Conservation (phyloP, 1,139 yeast genomes). For the Diutina catenulata region DNA sequence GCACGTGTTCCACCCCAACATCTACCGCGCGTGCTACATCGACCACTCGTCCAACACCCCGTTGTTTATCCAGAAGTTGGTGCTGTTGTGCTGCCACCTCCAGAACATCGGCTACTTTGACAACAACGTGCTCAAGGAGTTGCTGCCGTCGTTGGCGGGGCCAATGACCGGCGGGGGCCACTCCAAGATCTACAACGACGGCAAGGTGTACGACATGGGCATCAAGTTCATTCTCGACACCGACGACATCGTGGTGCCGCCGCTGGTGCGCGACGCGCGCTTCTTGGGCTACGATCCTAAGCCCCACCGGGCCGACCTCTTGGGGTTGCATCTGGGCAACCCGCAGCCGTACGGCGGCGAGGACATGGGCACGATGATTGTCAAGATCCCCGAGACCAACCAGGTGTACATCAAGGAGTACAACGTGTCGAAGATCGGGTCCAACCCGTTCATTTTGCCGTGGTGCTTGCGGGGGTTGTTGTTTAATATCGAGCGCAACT, state of each 20-base stretch:
- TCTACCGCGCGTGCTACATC: constrained; percentile 79
- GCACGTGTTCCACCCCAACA: constrained; percentile 79
- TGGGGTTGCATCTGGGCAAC: not conserved
- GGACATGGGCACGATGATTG: constrained; percentile 5
- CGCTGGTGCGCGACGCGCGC: not conserved
- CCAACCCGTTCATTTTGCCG: constrained; percentile 78
- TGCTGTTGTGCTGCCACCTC: constrained; percentile 29
- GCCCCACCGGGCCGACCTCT: not conserved
- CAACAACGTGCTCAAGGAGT: constrained; percentile 69
- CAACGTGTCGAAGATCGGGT: constrained; percentile 47
- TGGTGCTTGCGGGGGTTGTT: constrained; percentile 86
- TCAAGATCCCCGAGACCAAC: constrained; percentile 10
- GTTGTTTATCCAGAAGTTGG: constrained; percentile 27
- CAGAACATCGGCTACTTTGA: constrained; percentile 76
- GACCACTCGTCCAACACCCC: constrained; percentile 49
- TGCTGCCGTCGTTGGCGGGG: constrained; percentile 41
- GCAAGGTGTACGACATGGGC: constrained; percentile 74
- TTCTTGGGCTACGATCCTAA: constrained; percentile 3
- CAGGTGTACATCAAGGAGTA: constrained; percentile 51
- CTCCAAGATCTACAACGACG: constrained; percentile 77
- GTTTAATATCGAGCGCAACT: constrained; percentile 47
- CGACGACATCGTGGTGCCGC: constrained; percentile 32
- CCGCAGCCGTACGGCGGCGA: constrained; percentile 3
- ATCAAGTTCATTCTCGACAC: constrained; percentile 68
- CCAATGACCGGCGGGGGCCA: constrained; percentile 39